Percentiles rank a stretch among this genome's conserved stretches.
phyloP scores from a whole-genome alignment of 306 rosid genomes.

The Cicer yamashitae region DNA sequence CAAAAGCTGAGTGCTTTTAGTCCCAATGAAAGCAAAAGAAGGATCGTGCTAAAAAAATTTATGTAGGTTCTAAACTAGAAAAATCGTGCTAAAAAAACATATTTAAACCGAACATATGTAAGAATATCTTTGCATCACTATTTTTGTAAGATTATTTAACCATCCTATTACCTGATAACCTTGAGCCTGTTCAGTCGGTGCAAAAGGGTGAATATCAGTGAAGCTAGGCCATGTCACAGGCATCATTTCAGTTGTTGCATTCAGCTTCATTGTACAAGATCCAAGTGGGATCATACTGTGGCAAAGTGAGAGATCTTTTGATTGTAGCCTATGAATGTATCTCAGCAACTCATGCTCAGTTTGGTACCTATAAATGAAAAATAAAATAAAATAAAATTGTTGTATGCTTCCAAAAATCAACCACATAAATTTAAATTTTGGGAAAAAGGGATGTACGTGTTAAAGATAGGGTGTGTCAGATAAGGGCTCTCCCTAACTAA shows the following conservation, averaged over 20 bases:
- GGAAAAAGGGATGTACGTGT: constrained; percentile 62
- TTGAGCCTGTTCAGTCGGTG: constrained; percentile 84
- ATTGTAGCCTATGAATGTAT: constrained; percentile 75
- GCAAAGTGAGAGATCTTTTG: constrained; percentile 91
- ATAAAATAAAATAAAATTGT: constrained; percentile 35
- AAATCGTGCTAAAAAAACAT: too few relatives aligned
- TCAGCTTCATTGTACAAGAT: constrained; percentile 97
- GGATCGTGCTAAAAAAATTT: too few relatives aligned
- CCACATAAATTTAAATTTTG: constrained; percentile 29
- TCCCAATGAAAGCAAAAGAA: too few relatives aligned
- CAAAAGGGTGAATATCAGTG: constrained; percentile 89
- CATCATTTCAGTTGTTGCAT: constrained; percentile 98
- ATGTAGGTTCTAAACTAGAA: too few relatives aligned
- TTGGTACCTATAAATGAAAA: constrained; percentile 69
- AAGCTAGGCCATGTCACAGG: constrained; percentile 97
- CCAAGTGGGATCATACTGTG: constrained; percentile 99
- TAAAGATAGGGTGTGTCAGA: constrained; percentile 89
- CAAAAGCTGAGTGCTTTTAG: too few relatives aligned
- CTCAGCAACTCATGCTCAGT: constrained; percentile 98
- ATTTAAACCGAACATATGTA: constrained; percentile 2
- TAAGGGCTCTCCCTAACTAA: constrained; percentile 76
- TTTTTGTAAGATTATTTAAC: constrained; percentile 25
- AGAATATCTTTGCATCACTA: constrained; percentile 35
- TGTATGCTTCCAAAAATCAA: constrained; percentile 41
- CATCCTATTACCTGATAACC: constrained; percentile 84